phyloP scores from a whole-genome alignment of 2,329 filamentous ascomycete species.

The Aspergillus versicolor region DNA sequence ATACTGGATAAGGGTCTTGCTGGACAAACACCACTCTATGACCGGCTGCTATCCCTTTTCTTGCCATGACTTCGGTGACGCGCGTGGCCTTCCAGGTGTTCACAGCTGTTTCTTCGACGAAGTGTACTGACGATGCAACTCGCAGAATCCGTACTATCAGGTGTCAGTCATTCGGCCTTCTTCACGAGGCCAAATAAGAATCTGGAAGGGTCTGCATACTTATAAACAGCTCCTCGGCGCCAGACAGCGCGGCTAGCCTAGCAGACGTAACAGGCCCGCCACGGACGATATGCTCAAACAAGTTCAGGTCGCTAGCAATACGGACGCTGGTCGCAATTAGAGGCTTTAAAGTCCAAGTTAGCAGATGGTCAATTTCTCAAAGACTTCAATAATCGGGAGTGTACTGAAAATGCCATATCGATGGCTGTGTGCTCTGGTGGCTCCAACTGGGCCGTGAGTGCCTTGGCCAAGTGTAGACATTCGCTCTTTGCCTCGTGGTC shows the following conservation, averaged over 20 bases:
- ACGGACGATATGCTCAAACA: background rate
- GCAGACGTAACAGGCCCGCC: background rate
- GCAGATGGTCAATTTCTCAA: no score
- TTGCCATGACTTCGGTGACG: slow-evolving; percentile 4
- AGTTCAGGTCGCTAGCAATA: background rate
- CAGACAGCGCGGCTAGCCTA: background rate
- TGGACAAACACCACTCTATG: background rate
- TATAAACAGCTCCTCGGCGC: background rate
- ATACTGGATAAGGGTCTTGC: background rate
- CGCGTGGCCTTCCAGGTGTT: slow-evolving; percentile 4
- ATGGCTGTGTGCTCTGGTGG: slow-evolving; percentile 2
- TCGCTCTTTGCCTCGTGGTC: background rate
- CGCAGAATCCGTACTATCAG: slow-evolving; percentile 2
- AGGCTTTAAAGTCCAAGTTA: background rate
- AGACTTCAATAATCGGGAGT: no score
- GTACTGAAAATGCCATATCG: slow-evolving; percentile 6
- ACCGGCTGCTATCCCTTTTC: slow-evolving; percentile 2
- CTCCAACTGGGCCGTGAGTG: slow-evolving; percentile 3
- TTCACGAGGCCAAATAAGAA: background rate
- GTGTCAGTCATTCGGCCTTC: background rate
- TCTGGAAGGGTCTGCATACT: background rate
- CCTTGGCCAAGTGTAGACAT: slow-evolving; percentile 2
- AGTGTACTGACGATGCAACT: background rate
- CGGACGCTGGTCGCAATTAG: slow-evolving; percentile 5
- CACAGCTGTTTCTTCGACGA: background rate